Evolutionary conservation across 2,329 filamentous ascomycete genomes (phyloP), one percentile per base, ranked within the genome.

Genomic region (Phyllosticta citriasiana): DNA sequence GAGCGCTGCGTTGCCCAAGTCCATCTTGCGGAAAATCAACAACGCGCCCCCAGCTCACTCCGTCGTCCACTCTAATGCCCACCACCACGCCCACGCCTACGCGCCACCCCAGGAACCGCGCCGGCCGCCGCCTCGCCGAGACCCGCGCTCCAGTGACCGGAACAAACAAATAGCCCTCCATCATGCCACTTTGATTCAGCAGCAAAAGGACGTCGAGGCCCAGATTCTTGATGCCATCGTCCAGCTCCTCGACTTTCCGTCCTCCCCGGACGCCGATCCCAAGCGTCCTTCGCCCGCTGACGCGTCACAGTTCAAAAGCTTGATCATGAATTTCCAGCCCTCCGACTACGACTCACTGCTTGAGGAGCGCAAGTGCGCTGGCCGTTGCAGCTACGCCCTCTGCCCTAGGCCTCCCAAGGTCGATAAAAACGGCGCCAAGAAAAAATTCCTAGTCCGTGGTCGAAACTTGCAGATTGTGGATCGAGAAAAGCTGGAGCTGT

Each of bases 291-390:
- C 84, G 6, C 69, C 80, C 0, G 72, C 80, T 33, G 91, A 96
- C 71, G 80, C 80, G 1, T 71, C 75, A 50, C 76, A 77, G 59
- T 91, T 97, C 75, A 85, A 86, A 67, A 70, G 78, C 3, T 81
- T 84, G 40, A 77, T 97, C 25, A 77, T 81, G 9, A 80, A 84
- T 53, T 97, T 97, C 75, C 89, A 93, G 71, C 90, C 92, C 0
- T 81, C 83, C 59, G 93, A 99, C 77, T 96, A 95, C 77, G 91
- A 96, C 70, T 88, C 89, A 65, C 79, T 97, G 57, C 86, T 97
- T 63, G 83, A 88, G 65, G 94, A 99, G 78, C 88, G 94, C 68
- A 95, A 96, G 72, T 88, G 90, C 66, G 87, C 89, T 67, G 84
- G 82, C 53, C 80, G 84, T 22, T 99, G 94, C 75, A 94, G 91